phyloP scores from a whole-genome alignment of 768 basidiomycete species.

The Lentinula boryana region DNA sequence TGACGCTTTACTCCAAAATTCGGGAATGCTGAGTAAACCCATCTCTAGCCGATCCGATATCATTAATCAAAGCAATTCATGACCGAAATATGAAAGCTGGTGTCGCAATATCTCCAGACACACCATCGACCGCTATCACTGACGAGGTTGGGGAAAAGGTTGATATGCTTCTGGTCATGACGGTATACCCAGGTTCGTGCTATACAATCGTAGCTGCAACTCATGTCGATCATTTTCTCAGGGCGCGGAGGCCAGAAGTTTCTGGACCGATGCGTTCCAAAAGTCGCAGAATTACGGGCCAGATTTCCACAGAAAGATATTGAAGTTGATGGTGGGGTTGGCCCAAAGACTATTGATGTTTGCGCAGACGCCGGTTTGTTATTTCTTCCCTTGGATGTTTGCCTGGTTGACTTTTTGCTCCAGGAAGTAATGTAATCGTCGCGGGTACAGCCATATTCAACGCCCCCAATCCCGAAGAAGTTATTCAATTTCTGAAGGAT shows the following conservation, averaged over 20 bases:
- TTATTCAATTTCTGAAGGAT: slow-evolving; percentile 68
- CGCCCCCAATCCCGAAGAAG: slow-evolving; percentile 68
- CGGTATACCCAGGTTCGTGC: slow-evolving; percentile 81
- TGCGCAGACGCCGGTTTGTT: slow-evolving; percentile 83
- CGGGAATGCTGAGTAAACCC: not conserved
- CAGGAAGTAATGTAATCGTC: slow-evolving; percentile 97
- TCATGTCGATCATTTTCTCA: slow-evolving; percentile 17
- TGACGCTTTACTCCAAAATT: not conserved
- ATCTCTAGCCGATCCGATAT: slow-evolving; percentile 53
- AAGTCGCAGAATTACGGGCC: slow-evolving; percentile 83
- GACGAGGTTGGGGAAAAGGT: slow-evolving; percentile 77
- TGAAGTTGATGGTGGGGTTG: slow-evolving; percentile 98
- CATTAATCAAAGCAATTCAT: slow-evolving; percentile 79
- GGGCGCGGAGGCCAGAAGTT: slow-evolving; percentile 97
- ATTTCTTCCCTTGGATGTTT: not conserved
- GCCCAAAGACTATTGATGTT: slow-evolving; percentile 77
- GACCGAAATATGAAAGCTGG: slow-evolving; percentile 88
- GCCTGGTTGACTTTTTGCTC: slow-evolving; percentile 2
- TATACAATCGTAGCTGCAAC: not conserved
- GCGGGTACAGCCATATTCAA: slow-evolving; percentile 95
- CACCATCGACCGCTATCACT: slow-evolving; percentile 82
- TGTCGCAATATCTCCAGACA: slow-evolving; percentile 95
- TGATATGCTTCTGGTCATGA: slow-evolving; percentile 98
- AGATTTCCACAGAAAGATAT: slow-evolving; percentile 95
- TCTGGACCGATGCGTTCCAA: slow-evolving; percentile 85